Percentiles rank a stretch among this genome's conserved stretches.
Evolutionary conservation across 495 filamentous ascomycete species (phyloP).

Genomic region (Penicillium ochrochloron): DNA sequence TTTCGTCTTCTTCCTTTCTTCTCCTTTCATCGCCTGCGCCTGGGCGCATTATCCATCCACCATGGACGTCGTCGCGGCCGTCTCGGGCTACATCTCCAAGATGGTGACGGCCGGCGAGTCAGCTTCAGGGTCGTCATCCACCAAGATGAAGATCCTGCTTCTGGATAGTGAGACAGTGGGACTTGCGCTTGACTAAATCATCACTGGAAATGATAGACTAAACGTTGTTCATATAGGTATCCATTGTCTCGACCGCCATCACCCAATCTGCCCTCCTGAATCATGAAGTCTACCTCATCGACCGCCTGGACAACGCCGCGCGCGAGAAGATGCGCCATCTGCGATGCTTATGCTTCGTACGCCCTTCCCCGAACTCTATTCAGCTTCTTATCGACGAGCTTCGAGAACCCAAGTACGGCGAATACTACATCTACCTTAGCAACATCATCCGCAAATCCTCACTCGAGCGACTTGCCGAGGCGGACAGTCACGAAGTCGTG

Average conservation of each 20-base stretch:
- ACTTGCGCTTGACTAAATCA: slow-evolving; percentile 32
- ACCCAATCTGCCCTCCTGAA: slow-evolving; percentile 96
- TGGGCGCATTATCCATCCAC: slow-evolving; percentile 24
- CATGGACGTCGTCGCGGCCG: slow-evolving; percentile 93
- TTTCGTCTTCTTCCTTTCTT: slow-evolving; percentile 10
- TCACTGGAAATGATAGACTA: slow-evolving; percentile 20
- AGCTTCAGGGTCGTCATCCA: slow-evolving; percentile 65
- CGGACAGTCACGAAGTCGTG: slow-evolving; percentile 97
- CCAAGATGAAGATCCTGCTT: slow-evolving; percentile 98
- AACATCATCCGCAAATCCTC: slow-evolving; percentile 97
- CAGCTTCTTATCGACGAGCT: slow-evolving; percentile 95
- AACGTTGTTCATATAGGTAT: slow-evolving; percentile 55
- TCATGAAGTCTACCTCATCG: slow-evolving; percentile 96
- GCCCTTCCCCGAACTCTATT: slow-evolving; percentile 88
- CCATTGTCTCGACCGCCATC: slow-evolving; percentile 90
- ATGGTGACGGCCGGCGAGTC: slow-evolving; percentile 90
- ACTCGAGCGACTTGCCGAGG: slow-evolving; percentile 90
- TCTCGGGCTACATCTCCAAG: slow-evolving; percentile 95
- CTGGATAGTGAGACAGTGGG: slow-evolving; percentile 91
- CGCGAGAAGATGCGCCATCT: slow-evolving; percentile 98
- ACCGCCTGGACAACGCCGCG: slow-evolving; percentile 87
- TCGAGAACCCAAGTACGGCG: slow-evolving; percentile 94
- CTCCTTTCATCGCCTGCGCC: slow-evolving; percentile 10
- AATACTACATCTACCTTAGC: slow-evolving; percentile 96
- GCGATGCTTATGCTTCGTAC: slow-evolving; percentile 88